Base-by-base conservation (phyloP, 1,139 yeast genomes). In the Candida tropicalis region DNA sequence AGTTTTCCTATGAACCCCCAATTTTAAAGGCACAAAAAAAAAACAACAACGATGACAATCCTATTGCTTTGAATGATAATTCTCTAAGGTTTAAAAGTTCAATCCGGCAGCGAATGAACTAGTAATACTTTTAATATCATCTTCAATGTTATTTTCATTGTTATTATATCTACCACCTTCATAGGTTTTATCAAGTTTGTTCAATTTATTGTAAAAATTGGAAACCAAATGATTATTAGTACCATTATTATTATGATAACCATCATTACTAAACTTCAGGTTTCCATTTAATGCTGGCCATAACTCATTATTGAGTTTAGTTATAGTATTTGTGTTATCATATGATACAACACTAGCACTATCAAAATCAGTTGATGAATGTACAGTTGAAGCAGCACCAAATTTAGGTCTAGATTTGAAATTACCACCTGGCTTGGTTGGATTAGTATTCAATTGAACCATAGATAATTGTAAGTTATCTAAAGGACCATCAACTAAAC, bases 401-500 rank as follows among this genome's bases (percentile, higher is more conserved):
- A 52, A 48, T 17, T 40, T 48, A 9, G 35, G 33, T 31, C 24
- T 35, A 4, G 46, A 24, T 38, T 29, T 16, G 33, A 25, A 11
- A 17, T 32, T 25, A 20, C 25, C 15, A 4, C n/a, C 7, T 8
- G 31, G 4, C 31, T 44, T 44, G 8, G 27, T 22, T 13, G 18
- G 27, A 23, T 33, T 33, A 7, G 36, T 12, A 36, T 57, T 54
- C 51, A 86, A 68, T 52, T 81, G 90, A 20, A 87, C 83, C 56
- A 81, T 75, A 45, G 88, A 83, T 37, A 86, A 70, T 58, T 86
- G 95, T 50, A 91, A 73, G 55, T 83, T 86, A 48, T 86, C 93
- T 53, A 91, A 71, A 2, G 90, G 82, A n/a, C 98, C 98, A 62
- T 91, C 97, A 25, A 91, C 97, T 39, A 91, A 72, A 63, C 95